Conservation (phyloP, 176 grass and related monocot genomes). For the Alopecurus myosuroides region DNA sequence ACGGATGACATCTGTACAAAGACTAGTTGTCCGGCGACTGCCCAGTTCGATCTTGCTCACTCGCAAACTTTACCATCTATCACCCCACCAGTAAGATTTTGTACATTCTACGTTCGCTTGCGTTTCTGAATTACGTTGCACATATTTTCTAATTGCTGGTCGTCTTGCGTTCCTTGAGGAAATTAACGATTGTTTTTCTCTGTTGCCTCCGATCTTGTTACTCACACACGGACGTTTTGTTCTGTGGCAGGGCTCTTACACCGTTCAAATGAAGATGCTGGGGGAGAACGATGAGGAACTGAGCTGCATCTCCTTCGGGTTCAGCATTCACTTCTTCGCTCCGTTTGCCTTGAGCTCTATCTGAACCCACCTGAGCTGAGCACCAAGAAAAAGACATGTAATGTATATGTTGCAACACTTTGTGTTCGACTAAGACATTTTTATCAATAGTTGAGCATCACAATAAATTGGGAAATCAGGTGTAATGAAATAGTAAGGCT, state of each 20-base stretch:
- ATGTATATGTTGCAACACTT: neutral
- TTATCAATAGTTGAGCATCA: neutral
- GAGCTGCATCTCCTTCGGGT: constrained; percentile 1
- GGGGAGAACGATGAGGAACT: neutral
- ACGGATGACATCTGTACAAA: constrained; percentile 68
- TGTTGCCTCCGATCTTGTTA: neutral
- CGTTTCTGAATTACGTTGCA: neutral
- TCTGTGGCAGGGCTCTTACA: constrained; percentile 62
- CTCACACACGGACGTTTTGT: neutral
- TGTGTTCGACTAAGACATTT: neutral
- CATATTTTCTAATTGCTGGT: neutral
- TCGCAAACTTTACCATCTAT: constrained; percentile 37
- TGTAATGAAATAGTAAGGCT: too few species aligned
- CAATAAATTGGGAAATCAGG: neutral
- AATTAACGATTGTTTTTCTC: neutral
- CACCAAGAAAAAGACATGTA: too few species aligned
- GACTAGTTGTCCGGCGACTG: constrained; percentile 64
- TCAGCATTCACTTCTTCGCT: neutral
- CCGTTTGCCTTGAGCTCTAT: neutral
- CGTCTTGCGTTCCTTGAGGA: neutral
- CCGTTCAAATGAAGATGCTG: constrained; percentile 61
- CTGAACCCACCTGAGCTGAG: neutral
- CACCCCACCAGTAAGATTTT: constrained; percentile 55
- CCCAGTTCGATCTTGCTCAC: constrained; percentile 41
- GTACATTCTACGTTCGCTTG: neutral